Conservation (phyloP, 2,329 filamentous ascomycete genomes). For the Colletotrichum gloeosporioides region DNA sequence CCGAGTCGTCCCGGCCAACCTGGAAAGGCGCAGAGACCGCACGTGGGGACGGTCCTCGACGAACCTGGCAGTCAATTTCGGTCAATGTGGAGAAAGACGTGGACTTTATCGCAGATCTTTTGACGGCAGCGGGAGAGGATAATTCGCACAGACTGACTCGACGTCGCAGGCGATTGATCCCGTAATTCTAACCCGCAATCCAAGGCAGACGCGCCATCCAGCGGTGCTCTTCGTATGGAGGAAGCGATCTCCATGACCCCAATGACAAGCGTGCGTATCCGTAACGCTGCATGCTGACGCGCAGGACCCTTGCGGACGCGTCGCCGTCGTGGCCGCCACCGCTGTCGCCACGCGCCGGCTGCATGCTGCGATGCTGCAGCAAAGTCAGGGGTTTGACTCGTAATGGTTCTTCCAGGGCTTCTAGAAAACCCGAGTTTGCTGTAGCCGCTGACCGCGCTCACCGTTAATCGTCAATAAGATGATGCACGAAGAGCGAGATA, state of each 20-base stretch:
- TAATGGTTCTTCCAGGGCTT: constrained; percentile 7
- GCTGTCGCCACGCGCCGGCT: neutral
- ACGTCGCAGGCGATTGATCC: constrained; percentile 6
- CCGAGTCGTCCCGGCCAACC: neutral
- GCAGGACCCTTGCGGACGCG: neutral
- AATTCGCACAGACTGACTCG: neutral
- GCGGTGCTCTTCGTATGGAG: neutral
- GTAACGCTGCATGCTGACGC: neutral
- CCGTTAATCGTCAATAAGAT: neutral
- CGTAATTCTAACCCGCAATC: neutral
- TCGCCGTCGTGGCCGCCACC: neutral
- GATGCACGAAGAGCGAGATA: constrained; percentile 1
- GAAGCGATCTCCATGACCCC: neutral
- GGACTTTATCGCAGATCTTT: neutral
- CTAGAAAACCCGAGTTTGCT: constrained; percentile 4
- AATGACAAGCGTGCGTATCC: neutral
- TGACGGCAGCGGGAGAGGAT: neutral
- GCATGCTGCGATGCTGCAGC: constrained; percentile 1
- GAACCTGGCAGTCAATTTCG: neutral
- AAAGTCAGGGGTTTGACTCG: neutral
- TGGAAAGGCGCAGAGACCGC: constrained; percentile 1
- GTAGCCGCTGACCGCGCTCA: neutral
- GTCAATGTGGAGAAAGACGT: neutral
- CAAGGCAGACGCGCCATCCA: neutral
- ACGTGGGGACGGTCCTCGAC: neutral